Percentiles rank a stretch among this genome's conserved stretches.
Conservation (phyloP, 2,329 filamentous ascomycete genomes). For the Claviceps sorghi region DNA sequence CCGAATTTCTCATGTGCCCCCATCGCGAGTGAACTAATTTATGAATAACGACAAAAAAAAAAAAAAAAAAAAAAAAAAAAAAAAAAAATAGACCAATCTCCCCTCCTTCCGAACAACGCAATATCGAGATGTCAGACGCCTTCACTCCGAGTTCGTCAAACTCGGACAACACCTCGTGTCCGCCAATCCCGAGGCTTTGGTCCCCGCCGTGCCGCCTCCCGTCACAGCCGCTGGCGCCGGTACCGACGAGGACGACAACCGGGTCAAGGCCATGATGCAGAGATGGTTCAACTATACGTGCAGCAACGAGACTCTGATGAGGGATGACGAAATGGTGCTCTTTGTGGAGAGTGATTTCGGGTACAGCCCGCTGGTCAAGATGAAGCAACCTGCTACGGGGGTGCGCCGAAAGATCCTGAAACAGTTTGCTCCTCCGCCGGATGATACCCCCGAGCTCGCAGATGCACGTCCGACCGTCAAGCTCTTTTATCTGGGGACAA, state of each 20-base stretch:
- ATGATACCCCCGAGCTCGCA: slow-evolving; percentile 89
- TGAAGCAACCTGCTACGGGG: slow-evolving; percentile 92
- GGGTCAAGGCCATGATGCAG: slow-evolving; percentile 81
- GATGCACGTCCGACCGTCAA: slow-evolving; percentile 85
- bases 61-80: too few species aligned
- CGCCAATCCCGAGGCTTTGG: slow-evolving; percentile 89
- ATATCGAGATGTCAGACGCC: slow-evolving; percentile 89
- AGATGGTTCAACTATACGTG: slow-evolving; percentile 92
- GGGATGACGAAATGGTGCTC: slow-evolving; percentile 91
- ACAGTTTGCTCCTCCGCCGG: slow-evolving; percentile 92
- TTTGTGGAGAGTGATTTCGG: slow-evolving; percentile 99
- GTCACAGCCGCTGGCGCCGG: slow-evolving; percentile 86
- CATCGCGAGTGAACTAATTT: slow-evolving; percentile 1
- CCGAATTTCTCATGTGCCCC: background rate
- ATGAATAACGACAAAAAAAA: background rate
- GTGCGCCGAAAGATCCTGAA: slow-evolving; percentile 91
- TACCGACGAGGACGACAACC: slow-evolving; percentile 84
- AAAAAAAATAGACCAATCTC: slow-evolving; percentile 67
- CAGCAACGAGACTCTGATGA: slow-evolving; percentile 79
- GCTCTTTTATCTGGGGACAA: slow-evolving; percentile 83
- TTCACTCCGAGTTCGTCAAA: slow-evolving; percentile 92
- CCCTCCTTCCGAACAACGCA: slow-evolving; percentile 95
- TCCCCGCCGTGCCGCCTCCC: slow-evolving; percentile 89
- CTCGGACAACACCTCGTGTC: slow-evolving; percentile 93
- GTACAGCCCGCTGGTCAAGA: slow-evolving; percentile 87